These are phyloP conservation scores for Evernia prunastri DNA, from an alignment of 495 filamentous ascomycete genomes.

Conservation along the genomic window DNA sequence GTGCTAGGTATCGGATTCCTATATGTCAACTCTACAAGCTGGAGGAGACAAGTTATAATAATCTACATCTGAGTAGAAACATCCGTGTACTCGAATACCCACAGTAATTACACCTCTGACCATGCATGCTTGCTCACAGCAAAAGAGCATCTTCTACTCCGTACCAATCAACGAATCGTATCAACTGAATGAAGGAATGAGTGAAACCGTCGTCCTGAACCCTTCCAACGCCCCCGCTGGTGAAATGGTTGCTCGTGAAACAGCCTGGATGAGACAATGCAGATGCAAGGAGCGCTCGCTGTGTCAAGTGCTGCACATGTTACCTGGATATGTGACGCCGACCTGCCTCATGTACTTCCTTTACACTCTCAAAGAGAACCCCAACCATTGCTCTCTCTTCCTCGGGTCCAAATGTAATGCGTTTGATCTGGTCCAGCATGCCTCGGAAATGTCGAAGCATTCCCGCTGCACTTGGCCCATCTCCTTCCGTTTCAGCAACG, in stretches of 20 bases:
- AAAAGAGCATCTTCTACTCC: not conserved
- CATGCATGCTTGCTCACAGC: not conserved
- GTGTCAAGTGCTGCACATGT: not conserved
- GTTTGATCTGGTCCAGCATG: slow-evolving; percentile 20
- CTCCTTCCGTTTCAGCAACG: not conserved
- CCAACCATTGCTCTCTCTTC: slow-evolving; percentile 25
- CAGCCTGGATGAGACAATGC: slow-evolving; percentile 6
- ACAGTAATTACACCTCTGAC: not conserved
- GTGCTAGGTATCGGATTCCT: no score
- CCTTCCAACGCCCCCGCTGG: slow-evolving; percentile 7
- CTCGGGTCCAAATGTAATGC: slow-evolving; percentile 20
- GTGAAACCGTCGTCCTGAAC: not conserved
- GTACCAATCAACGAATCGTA: not conserved
- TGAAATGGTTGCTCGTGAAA: slow-evolving; percentile 6
- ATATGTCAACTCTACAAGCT: no score
- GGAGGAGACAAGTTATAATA: no score
- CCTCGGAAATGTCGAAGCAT: slow-evolving; percentile 23
- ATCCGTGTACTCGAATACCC: no score
- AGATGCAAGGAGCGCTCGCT: slow-evolving; percentile 12
- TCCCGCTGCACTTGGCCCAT: slow-evolving; percentile 7
- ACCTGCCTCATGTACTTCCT: slow-evolving; percentile 25
- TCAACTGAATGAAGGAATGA: not conserved
- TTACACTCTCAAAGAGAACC: slow-evolving; percentile 24
- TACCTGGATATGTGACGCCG: slow-evolving; percentile 9
- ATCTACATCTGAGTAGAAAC: no score